Evolutionary conservation across 2,329 filamentous ascomycete species (phyloP).

Genomic region (Colletotrichum spinosum): DNA sequence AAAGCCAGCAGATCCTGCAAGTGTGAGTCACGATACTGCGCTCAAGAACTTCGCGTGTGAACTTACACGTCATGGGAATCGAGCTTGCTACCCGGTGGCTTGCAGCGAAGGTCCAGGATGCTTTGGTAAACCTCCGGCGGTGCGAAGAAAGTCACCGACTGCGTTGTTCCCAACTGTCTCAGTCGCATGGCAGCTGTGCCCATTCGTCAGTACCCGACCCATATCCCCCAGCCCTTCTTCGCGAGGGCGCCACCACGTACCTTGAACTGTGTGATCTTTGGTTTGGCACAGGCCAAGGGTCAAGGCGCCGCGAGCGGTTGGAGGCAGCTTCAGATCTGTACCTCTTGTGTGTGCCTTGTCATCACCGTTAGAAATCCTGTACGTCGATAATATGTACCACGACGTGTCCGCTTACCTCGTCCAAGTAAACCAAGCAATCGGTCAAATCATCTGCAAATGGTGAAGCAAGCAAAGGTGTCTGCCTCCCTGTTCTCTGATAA

Average conservation of each 20-base stretch:
- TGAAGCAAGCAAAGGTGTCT: slow-evolving; percentile 61
- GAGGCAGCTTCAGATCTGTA: slow-evolving; percentile 68
- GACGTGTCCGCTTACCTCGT: slow-evolving; percentile 52
- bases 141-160: slow-evolving; percentile 66
- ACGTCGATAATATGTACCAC: too few species aligned
- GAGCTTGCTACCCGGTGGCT: slow-evolving; percentile 42
- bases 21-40: too few species aligned
- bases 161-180: slow-evolving; percentile 66
- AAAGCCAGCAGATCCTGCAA: slow-evolving; percentile 61
- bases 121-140: slow-evolving; percentile 72
- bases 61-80: slow-evolving; percentile 61
- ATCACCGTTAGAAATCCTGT: too few species aligned
- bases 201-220: neutral
- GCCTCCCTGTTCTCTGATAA: slow-evolving; percentile 49
- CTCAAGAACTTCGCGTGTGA: too few species aligned
- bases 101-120: slow-evolving; percentile 61
- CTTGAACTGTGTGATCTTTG: slow-evolving; percentile 72
- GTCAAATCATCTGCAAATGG: slow-evolving; percentile 66
- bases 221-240: too few species aligned
- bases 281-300: slow-evolving; percentile 68
- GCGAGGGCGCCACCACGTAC: slow-evolving; percentile 45
- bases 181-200: slow-evolving; percentile 72
- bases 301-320: slow-evolving; percentile 59
- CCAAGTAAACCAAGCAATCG: slow-evolving; percentile 67
- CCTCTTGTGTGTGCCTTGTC: slow-evolving; percentile 66